Base-by-base conservation (phyloP, 2,329 filamentous ascomycete genomes). In the Clonostachys chloroleuca region DNA sequence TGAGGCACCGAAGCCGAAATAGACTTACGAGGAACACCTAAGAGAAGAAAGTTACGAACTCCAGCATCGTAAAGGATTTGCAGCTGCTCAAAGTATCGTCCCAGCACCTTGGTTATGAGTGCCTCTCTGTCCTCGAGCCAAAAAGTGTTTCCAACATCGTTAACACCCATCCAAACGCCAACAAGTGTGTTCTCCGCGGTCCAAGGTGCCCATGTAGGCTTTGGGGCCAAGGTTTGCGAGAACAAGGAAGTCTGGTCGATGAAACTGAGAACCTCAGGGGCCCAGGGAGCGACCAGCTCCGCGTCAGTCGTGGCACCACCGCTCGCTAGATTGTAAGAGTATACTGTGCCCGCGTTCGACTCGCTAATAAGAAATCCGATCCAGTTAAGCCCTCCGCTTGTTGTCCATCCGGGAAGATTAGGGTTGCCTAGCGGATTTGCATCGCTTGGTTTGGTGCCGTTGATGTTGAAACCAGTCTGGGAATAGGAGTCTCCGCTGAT, bases 351-450 rank as follows among this genome's bases (percentile, higher is more conserved):
- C 4, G 57, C 59, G 54, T 79, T 79, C 52, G 75, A 68, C 44
- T 68, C 64, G 5, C 65, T 66, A 0, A 73, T 73, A 5, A 80
- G 61, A 48, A 67, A 73, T 40, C 70, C 76, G 36, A 78, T 65
- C 75, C 75, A 80, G 54, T 80, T 79, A 17, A 66, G 58, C 12
- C 77, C 77, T 18, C 73, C 73, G 8, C 69, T 64, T 1, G 73
- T 69, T 18, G 76, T 78, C 52, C 62, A 73, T 18, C 75, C 72
- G 0, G 74, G 76, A 51, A 77, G 80, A 0, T 66, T 51, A 0
- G 83, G 83, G 54, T 87, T 87, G 1, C 83, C 83, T 40, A 86
- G 67, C 0, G 82, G 81, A 52, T 84, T 83, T 1, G 67, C 59
- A 3, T 67, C 52, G 8, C 69, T 75, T 2, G 83, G 81, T 35